These are phyloP conservation scores for Tuber melanosporum DNA, from an alignment of 495 filamentous ascomycete species.

Conservation along the genomic window DNA sequence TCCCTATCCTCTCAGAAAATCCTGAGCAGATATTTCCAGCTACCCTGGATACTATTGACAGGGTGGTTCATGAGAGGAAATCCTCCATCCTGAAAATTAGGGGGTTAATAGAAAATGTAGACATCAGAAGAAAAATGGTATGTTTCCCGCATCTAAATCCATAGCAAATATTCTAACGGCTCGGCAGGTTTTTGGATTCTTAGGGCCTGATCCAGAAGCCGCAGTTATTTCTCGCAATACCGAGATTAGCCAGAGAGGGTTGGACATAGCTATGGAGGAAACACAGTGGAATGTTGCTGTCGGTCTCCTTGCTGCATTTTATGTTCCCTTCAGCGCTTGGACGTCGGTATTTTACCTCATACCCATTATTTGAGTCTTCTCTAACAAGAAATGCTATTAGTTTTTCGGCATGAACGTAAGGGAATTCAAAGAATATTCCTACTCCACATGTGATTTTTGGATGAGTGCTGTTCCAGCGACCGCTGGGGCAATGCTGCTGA, in stretches of 20 bases:
- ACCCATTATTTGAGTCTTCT: neutral
- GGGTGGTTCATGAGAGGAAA: neutral
- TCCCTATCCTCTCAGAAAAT: neutral
- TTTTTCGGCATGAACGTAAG: neutral
- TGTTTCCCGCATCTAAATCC: neutral
- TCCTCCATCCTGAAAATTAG: neutral
- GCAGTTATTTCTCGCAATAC: no score
- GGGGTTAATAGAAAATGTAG: neutral
- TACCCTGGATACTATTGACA: neutral
- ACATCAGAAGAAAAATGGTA: neutral
- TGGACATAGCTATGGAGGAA: neutral
- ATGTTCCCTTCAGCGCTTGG: neutral
- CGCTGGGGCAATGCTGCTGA: neutral
- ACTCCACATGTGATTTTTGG: neutral
- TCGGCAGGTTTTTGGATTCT: neutral
- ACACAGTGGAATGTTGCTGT: neutral
- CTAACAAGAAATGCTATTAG: neutral
- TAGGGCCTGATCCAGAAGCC: neutral
- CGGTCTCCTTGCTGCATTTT: neutral
- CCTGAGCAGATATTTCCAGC: neutral
- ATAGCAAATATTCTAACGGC: neutral
- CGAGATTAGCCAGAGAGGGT: no score
- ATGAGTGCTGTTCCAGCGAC: fast-evolving
- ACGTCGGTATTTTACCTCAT: neutral
- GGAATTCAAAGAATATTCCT: neutral